Percentiles rank a stretch among this genome's conserved stretches.
phyloP scores from a whole-genome alignment of 176 grass and related monocot species.

The Echinochloa phyllopogon region DNA sequence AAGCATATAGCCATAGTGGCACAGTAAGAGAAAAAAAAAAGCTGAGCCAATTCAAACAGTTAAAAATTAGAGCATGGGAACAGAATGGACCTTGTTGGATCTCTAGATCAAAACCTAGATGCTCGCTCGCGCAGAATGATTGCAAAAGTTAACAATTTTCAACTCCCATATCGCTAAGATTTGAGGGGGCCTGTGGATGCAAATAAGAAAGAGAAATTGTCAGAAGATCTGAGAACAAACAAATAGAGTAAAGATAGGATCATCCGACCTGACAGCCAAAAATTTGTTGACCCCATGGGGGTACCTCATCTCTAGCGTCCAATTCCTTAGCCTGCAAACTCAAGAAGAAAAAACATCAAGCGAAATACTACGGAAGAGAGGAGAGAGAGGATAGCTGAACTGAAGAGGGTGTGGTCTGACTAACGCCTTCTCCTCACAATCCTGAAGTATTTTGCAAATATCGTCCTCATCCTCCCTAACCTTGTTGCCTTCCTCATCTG shows the following conservation, averaged over 20 bases:
- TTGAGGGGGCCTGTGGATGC: constrained; percentile 20
- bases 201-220: neutral
- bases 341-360: constrained; percentile 19
- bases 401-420: neutral
- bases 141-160: constrained; percentile 62
- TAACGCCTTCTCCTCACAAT: constrained; percentile 62
- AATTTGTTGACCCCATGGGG: constrained; percentile 71
- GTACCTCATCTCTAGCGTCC: constrained; percentile 62
- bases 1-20: no score
- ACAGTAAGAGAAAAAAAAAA: no score
- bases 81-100: constrained; percentile 53
- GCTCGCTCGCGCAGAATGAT: constrained; percentile 40
- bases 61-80: neutral
- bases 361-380: no score
- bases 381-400: no score
- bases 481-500: constrained; percentile 69
- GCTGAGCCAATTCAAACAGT: no score
- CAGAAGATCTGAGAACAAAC: neutral
- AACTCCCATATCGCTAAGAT: constrained; percentile 17
- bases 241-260: neutral
- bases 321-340: constrained; percentile 58
- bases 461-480: constrained; percentile 55
- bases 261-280: constrained; percentile 71
- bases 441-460: constrained; percentile 70
- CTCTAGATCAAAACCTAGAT: constrained; percentile 56